These are phyloP conservation scores for Ligustrum vulgare DNA, from an alignment of 257 asterid species.

Conservation along the genomic window DNA sequence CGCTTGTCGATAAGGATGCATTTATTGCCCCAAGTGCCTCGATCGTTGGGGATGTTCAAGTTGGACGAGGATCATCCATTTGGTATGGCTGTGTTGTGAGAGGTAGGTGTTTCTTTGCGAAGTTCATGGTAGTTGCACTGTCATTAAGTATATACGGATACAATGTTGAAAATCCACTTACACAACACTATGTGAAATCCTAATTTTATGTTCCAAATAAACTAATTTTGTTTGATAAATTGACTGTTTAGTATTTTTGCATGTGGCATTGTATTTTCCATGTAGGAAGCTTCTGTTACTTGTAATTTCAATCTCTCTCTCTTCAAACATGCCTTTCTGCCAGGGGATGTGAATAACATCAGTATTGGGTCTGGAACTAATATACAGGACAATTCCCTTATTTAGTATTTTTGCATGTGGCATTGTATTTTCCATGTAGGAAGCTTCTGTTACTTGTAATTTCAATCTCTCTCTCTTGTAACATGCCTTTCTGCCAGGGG, in stretches of 20 bases:
- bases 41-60: slow-evolving; percentile 69
- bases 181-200: not conserved
- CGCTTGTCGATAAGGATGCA: slow-evolving; percentile 64
- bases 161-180: not conserved
- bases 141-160: not conserved
- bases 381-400: slow-evolving; percentile 78
- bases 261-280: not conserved
- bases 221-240: slow-evolving; percentile 1
- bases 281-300: not conserved
- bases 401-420: not conserved
- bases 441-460: not conserved
- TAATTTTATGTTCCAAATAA: not conserved
- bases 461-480: not conserved
- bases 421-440: not conserved
- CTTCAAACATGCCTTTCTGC: slow-evolving; percentile 9
- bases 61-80: slow-evolving; percentile 72
- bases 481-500: slow-evolving; percentile 46
- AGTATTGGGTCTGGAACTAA: slow-evolving; percentile 75
- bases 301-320: not conserved
- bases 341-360: slow-evolving; percentile 75
- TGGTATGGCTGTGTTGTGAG: slow-evolving; percentile 88
- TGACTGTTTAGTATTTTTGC: not conserved
- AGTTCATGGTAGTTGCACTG: not conserved
- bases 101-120: slow-evolving; percentile 42
- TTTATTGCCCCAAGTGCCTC: slow-evolving; percentile 89